phyloP scores from a whole-genome alignment of 2,329 filamentous ascomycete genomes.

The Clarireedia hainanense region DNA sequence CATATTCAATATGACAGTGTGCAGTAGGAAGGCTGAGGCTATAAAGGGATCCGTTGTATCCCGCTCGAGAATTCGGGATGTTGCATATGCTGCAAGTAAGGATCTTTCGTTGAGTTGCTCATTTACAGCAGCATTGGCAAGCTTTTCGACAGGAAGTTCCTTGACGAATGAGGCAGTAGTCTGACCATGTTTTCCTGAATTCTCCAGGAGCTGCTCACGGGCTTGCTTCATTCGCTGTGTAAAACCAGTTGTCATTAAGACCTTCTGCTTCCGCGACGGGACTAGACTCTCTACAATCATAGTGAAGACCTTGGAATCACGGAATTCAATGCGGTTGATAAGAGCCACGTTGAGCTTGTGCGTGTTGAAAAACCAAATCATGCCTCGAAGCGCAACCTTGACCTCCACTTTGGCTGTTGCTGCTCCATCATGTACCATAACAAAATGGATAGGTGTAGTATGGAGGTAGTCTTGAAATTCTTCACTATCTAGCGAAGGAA shows the following conservation, averaged over 20 bases:
- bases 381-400: slow-evolving; percentile 29
- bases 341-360: slow-evolving; percentile 54
- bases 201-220: slow-evolving; percentile 7
- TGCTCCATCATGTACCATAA: slow-evolving; percentile 60
- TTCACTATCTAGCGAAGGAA: slow-evolving; percentile 37
- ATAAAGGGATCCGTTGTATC: slow-evolving; percentile 26
- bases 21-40: slow-evolving; percentile 35
- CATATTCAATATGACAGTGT: slow-evolving; percentile 34
- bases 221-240: slow-evolving; percentile 12
- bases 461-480: slow-evolving; percentile 49
- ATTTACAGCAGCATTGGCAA: slow-evolving; percentile 15
- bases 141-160: slow-evolving; percentile 9
- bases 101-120: slow-evolving; percentile 30
- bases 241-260: slow-evolving; percentile 14
- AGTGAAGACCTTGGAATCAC: slow-evolving; percentile 43
- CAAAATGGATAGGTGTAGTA: slow-evolving; percentile 51
- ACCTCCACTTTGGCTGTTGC: slow-evolving; percentile 7
- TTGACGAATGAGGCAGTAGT: background rate
- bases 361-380: slow-evolving; percentile 48
- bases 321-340: slow-evolving; percentile 54
- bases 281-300: slow-evolving; percentile 36
- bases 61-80: slow-evolving; percentile 29
- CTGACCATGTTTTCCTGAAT: background rate
- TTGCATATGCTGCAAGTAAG: slow-evolving; percentile 23
- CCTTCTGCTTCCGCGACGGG: slow-evolving; percentile 13